A percentile compares a stretch with the other conserved stretches of the same genome.
phyloP scores from a whole-genome alignment of 2,329 filamentous ascomycete species.

The Lasiodiplodia gonubiensis region DNA sequence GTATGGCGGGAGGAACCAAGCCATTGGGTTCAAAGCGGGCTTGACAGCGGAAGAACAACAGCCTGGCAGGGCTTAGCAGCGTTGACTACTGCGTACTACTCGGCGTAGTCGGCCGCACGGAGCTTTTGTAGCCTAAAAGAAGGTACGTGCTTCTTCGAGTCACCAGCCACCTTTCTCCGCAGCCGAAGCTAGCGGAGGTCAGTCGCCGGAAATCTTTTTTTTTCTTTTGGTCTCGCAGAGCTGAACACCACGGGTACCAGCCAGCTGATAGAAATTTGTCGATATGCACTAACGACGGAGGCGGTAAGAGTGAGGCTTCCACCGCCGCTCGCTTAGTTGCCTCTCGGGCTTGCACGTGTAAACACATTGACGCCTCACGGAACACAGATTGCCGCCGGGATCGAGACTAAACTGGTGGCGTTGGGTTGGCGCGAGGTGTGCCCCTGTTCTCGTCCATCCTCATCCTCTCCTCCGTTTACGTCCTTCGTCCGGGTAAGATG shows the following conservation, averaged over 20 bases:
- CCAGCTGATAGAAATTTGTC: not conserved
- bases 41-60: slow-evolving; percentile 37
- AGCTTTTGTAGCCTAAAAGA: not conserved
- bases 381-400: not conserved
- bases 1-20: not conserved
- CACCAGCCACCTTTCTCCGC: not conserved
- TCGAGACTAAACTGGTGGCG: too few species aligned
- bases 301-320: slow-evolving; percentile 47
- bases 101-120: not conserved
- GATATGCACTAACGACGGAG: slow-evolving; percentile 44
- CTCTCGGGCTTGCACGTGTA: slow-evolving; percentile 58
- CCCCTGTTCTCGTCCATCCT: not conserved
- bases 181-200: not conserved
- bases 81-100: not conserved
- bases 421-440: too few species aligned
- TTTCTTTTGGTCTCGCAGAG: not conserved
- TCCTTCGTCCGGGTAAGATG: slow-evolving; percentile 50
- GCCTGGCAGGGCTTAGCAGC: not conserved
- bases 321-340: slow-evolving; percentile 53
- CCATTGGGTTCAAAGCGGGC: not conserved
- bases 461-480: slow-evolving; percentile 42
- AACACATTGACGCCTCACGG: slow-evolving; percentile 46
- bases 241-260: not conserved
- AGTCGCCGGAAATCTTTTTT: not conserved
- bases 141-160: not conserved